phyloP scores from a whole-genome alignment of 805 yeast species.

The Candida alai region DNA sequence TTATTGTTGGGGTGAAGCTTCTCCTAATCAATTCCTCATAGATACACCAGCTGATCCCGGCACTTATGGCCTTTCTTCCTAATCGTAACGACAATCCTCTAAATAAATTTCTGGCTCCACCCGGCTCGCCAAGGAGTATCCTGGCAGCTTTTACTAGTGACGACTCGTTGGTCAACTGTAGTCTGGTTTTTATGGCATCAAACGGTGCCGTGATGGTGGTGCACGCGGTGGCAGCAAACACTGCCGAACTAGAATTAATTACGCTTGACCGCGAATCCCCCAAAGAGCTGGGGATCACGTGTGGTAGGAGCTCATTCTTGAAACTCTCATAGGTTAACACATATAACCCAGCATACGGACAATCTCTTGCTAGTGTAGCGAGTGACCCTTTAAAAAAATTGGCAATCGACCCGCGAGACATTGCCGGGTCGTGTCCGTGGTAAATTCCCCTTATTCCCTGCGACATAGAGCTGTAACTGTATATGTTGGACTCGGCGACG shows the following conservation, averaged over 20 bases:
- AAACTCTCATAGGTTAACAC: slow-evolving; percentile 79
- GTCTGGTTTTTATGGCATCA: slow-evolving; percentile 87
- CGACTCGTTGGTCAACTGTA: slow-evolving; percentile 55
- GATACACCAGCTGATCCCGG: slow-evolving; percentile 96
- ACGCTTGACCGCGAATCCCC: slow-evolving; percentile 19
- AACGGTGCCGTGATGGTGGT: slow-evolving; percentile 91
- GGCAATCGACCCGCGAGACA: slow-evolving; percentile 32
- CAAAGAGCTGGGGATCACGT: slow-evolving; percentile 8
- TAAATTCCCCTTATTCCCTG: slow-evolving; percentile 61
- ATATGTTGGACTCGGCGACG: slow-evolving; percentile 78
- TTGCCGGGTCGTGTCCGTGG: slow-evolving; percentile 2
- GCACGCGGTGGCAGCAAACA: slow-evolving; percentile 71
- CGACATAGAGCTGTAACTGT: slow-evolving; percentile 59
- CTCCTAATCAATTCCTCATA: slow-evolving; percentile 79
- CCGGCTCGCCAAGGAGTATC: slow-evolving; percentile 40
- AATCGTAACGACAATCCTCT: slow-evolving; percentile 82
- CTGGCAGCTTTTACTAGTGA: slow-evolving; percentile 34
- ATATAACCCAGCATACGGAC: slow-evolving; percentile 94
- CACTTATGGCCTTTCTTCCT: slow-evolving; percentile 81
- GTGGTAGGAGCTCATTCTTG: slow-evolving; percentile 54
- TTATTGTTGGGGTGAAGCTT: slow-evolving; percentile 4
- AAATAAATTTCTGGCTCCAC: slow-evolving; percentile 61
- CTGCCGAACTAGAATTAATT: slow-evolving; percentile 74
- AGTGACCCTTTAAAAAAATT: slow-evolving; percentile 87
- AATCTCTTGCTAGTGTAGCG: slow-evolving; percentile 85